Evolutionary conservation across 2,329 filamentous ascomycete genomes (phyloP).

Genomic region (Akanthomyces uredinophilus): DNA sequence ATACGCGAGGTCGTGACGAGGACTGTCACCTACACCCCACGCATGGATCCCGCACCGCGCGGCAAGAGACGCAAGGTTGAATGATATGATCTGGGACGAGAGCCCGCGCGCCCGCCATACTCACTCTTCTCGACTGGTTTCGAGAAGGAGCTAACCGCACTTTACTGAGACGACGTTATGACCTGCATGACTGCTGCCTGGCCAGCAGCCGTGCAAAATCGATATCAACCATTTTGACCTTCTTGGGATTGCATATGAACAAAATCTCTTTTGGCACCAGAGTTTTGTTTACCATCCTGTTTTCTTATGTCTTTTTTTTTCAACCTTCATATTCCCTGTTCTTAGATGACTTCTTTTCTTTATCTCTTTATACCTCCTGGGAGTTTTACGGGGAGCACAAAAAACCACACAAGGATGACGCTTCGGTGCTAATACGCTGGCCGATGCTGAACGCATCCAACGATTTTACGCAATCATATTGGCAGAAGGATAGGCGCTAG

Average conservation of each 20-base stretch:
- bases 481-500: slow-evolving; percentile 4
- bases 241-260: slow-evolving; percentile 13
- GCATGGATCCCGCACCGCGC: slow-evolving; percentile 83
- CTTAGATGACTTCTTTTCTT: slow-evolving; percentile 3
- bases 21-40: slow-evolving; percentile 84
- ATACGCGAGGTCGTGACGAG: slow-evolving; percentile 91
- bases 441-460: slow-evolving; percentile 12
- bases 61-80: slow-evolving; percentile 81
- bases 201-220: slow-evolving; percentile 2
- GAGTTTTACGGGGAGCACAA: slow-evolving; percentile 7
- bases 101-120: not conserved
- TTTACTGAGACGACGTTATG: slow-evolving; percentile 7
- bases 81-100: slow-evolving; percentile 27
- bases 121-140: slow-evolving; percentile 6
- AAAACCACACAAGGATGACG: slow-evolving; percentile 7
- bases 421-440: slow-evolving; percentile 14
- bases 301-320: slow-evolving; percentile 3
- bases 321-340: not conserved
- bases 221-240: slow-evolving; percentile 7
- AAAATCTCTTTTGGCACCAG: slow-evolving; percentile 13
- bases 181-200: slow-evolving; percentile 9
- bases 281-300: slow-evolving; percentile 13
- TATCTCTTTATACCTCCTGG: slow-evolving; percentile 10
- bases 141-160: not conserved
- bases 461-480: slow-evolving; percentile 6